These are phyloP conservation scores for Westerdykella sp. DNA, from an alignment of 2,329 filamentous ascomycete species.

Conservation along the genomic window DNA sequence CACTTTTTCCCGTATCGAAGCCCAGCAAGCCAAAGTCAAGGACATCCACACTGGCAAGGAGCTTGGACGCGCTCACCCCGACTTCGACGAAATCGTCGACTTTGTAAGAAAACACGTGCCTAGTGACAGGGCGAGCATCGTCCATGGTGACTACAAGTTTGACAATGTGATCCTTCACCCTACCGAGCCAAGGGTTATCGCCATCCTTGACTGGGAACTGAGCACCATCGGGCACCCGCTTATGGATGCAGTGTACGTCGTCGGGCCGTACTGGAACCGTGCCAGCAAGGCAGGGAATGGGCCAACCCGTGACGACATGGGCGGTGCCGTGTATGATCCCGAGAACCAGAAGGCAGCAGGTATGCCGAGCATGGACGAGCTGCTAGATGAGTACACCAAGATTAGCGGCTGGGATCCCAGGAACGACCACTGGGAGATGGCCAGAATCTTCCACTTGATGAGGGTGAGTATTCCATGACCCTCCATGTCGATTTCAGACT, in stretches of 20 bases:
- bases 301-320: slow-evolving; percentile 34
- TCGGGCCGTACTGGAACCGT: slow-evolving; percentile 43
- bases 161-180: slow-evolving; percentile 63
- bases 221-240: slow-evolving; percentile 90
- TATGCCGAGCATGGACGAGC: slow-evolving; percentile 54
- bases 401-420: slow-evolving; percentile 65
- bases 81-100: slow-evolving; percentile 68
- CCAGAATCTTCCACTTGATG: slow-evolving; percentile 33
- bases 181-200: slow-evolving; percentile 79
- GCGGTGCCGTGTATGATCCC: slow-evolving; percentile 25
- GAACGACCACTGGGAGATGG: slow-evolving; percentile 28
- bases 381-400: slow-evolving; percentile 58
- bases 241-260: slow-evolving; percentile 80
- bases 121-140: slow-evolving; percentile 67
- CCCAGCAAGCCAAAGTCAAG: slow-evolving; percentile 64
- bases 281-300: slow-evolving; percentile 20
- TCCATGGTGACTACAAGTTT: slow-evolving; percentile 93
- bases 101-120: slow-evolving; percentile 67
- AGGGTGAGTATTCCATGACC: slow-evolving; percentile 14
- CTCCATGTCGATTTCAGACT: background rate
- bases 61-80: slow-evolving; percentile 66
- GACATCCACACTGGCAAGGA: slow-evolving; percentile 64
- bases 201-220: slow-evolving; percentile 96
- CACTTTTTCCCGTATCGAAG: slow-evolving; percentile 73
- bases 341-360: slow-evolving; percentile 50